Percentiles rank a stretch among this genome's conserved stretches.
Evolutionary conservation across 495 filamentous ascomycete genomes (phyloP).

Genomic region (Rhizodiscina lignyota): DNA sequence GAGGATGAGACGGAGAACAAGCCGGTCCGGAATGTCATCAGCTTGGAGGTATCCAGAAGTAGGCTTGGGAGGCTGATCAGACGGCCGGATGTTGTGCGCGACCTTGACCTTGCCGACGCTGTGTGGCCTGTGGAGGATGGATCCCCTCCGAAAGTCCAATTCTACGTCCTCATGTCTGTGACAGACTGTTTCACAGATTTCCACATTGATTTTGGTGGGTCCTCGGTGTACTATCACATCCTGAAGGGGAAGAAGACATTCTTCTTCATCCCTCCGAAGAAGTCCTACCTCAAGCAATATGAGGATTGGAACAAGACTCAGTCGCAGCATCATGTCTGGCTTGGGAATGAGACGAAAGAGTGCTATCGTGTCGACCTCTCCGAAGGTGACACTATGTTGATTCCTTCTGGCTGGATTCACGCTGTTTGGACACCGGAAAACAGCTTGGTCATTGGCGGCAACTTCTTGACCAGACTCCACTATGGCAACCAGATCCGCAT

Average conservation of each 20-base stretch:
- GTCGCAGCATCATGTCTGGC: slow-evolving; percentile 52
- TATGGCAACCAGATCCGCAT: slow-evolving; percentile 59
- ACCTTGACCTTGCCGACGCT: slow-evolving; percentile 53
- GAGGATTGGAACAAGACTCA: slow-evolving; percentile 63
- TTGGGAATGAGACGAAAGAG: slow-evolving; percentile 52
- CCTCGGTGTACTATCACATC: slow-evolving; percentile 66
- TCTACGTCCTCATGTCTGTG: slow-evolving; percentile 66
- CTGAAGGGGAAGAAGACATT: slow-evolving; percentile 63
- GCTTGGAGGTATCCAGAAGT: slow-evolving; percentile 56
- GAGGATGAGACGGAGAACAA: slow-evolving; percentile 42
- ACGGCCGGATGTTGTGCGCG: slow-evolving; percentile 52
- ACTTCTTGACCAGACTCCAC: slow-evolving; percentile 55
- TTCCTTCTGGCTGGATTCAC: slow-evolving; percentile 69
- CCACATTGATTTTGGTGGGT: slow-evolving; percentile 67
- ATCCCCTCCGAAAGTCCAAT: slow-evolving; percentile 47
- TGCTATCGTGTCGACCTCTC: slow-evolving; percentile 57
- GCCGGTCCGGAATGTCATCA: slow-evolving; percentile 59
- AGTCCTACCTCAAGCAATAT: slow-evolving; percentile 59
- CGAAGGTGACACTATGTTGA: slow-evolving; percentile 63
- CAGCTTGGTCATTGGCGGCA: slow-evolving; percentile 61
- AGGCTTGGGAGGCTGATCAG: slow-evolving; percentile 47
- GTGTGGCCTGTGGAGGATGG: slow-evolving; percentile 54
- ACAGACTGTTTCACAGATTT: slow-evolving; percentile 69
- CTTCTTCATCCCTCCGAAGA: slow-evolving; percentile 61
- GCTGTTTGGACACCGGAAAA: slow-evolving; percentile 67